These are phyloP conservation scores for Colletotrichum australisinense DNA, from an alignment of 2,329 filamentous ascomycete species.

Conservation along the genomic window DNA sequence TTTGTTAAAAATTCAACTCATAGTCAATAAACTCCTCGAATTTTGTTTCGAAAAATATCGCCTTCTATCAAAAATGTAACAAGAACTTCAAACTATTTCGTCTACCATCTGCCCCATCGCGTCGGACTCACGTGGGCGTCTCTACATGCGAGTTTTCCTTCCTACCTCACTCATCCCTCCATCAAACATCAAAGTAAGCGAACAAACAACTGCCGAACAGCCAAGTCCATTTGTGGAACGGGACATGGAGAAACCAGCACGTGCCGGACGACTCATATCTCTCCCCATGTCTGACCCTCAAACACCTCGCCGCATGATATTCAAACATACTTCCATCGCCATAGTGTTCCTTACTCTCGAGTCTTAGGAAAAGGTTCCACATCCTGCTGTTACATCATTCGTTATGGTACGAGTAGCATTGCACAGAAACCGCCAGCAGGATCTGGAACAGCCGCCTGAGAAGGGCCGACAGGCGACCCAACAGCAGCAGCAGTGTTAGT, in stretches of 20 bases:
- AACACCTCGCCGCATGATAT: neutral
- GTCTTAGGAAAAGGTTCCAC: neutral
- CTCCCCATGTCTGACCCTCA: neutral
- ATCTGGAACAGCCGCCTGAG: neutral
- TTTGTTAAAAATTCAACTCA: no score
- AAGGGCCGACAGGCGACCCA: neutral
- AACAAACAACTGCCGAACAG: neutral
- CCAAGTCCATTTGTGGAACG: neutral
- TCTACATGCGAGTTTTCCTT: neutral
- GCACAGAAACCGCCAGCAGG: neutral
- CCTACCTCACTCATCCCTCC: neutral
- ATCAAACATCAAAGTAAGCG: neutral
- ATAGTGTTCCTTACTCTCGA: neutral
- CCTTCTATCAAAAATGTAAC: no score
- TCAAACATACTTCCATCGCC: neutral
- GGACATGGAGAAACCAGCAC: neutral
- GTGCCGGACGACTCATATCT: neutral
- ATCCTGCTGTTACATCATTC: neutral
- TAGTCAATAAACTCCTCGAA: no score
- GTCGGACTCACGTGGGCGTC: neutral
- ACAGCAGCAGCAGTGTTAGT: neutral
- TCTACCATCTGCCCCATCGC: no score
- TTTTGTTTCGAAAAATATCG: rapidly evolving
- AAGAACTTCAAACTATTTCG: no score
- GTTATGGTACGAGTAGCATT: neutral